Conservation (phyloP, 164 flowering plant genomes). For the Vitis rupestris region DNA sequence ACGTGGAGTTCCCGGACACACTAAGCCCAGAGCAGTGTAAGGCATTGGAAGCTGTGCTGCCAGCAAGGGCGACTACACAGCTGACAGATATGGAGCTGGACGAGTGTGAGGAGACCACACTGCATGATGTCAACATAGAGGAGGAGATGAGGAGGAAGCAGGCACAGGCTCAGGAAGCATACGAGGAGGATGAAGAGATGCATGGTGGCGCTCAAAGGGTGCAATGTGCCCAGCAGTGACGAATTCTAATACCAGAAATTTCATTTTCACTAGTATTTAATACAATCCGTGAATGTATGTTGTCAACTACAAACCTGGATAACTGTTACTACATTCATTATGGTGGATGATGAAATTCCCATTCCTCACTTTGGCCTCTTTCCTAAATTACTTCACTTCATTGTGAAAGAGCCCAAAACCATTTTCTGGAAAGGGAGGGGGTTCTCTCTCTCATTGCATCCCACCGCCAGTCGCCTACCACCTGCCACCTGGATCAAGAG, state of each 20-base stretch:
- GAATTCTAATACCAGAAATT: neutral
- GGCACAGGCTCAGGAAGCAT: conserved; percentile 64
- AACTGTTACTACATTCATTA: no score
- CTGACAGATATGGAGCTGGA: conserved; percentile 77
- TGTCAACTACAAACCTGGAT: no score
- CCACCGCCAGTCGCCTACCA: no score
- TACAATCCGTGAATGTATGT: no score
- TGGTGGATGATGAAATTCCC: no score
- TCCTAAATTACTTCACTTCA: no score
- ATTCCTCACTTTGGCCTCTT: no score
- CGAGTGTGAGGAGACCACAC: conserved; percentile 90
- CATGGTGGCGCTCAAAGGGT: conserved; percentile 68
- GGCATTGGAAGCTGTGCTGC: conserved; percentile 56
- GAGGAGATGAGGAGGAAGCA: conserved; percentile 90
- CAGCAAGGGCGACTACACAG: conserved; percentile 43
- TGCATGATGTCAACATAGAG: conserved; percentile 85
- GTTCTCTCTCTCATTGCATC: no score
- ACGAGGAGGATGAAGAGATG: conserved; percentile 71
- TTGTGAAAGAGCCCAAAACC: no score
- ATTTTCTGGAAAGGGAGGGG: no score
- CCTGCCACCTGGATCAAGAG: no score
- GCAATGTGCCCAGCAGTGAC: conserved; percentile 82
- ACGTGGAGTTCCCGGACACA: conserved; percentile 77
- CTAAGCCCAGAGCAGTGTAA: conserved; percentile 60
- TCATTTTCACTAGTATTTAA: no score